phyloP scores from a whole-genome alignment of 352 stramenopile genomes.

The Phytophthora cryptogea region DNA sequence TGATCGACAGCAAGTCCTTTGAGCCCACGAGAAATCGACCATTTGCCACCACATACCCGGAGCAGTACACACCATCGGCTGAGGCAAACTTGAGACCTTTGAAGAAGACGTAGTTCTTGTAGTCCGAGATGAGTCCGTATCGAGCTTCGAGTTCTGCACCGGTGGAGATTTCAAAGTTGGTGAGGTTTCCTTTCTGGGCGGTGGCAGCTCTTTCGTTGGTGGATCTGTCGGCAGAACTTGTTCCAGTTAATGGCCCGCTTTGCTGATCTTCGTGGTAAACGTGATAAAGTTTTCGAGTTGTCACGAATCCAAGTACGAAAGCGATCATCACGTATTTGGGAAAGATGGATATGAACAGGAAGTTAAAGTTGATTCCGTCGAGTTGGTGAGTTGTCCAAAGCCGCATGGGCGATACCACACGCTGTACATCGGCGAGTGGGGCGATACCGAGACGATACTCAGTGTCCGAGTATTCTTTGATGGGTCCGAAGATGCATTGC shows the following conservation, averaged over 20 bases:
- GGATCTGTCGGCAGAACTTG: constrained; percentile 12
- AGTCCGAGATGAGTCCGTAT: constrained; percentile 35
- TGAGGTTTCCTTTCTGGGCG: constrained; percentile 31
- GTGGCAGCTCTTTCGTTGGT: constrained; percentile 23
- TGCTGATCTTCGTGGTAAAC: constrained; percentile 14
- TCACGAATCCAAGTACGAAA: constrained; percentile 22
- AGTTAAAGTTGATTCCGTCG: constrained; percentile 24
- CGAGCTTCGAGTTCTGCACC: constrained; percentile 31
- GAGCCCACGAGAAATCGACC: constrained; percentile 40
- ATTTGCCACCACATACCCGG: constrained; percentile 45
- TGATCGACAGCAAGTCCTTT: constrained; percentile 37
- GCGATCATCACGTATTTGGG: constrained; percentile 19
- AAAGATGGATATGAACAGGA: constrained; percentile 19
- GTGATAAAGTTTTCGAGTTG: constrained; percentile 25
- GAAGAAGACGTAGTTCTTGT: constrained; percentile 42
- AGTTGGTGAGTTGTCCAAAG: constrained; percentile 33
- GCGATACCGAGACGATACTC: constrained; percentile 28
- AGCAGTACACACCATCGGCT: constrained; percentile 45
- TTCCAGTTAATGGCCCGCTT: constrained; percentile 8
- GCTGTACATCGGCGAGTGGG: constrained; percentile 19
- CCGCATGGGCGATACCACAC: constrained; percentile 13
- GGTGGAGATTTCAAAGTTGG: constrained; percentile 33
- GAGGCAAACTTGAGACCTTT: constrained; percentile 45
- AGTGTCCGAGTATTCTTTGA: constrained; percentile 10
- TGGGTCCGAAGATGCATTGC: constrained; percentile 8